Base-by-base conservation (phyloP, 768 basidiomycete species). In the Mycena capillaripes region DNA sequence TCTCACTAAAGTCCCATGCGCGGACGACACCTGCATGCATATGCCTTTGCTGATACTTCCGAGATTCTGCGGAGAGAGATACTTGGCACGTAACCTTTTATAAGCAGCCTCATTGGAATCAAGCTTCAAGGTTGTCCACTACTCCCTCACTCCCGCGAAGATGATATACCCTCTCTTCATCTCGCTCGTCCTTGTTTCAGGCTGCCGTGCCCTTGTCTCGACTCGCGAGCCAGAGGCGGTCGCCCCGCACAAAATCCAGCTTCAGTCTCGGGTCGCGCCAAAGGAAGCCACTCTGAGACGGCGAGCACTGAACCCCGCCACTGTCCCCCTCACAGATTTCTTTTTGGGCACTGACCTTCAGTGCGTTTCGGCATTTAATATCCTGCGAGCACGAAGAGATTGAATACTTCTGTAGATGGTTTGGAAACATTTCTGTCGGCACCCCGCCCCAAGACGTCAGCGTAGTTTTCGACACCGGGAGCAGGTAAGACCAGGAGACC, bases 391-490 rank as follows among this genome's bases (percentile, higher is more conserved):
- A 25, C 16, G 46, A 48, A n/a, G 23, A 25, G 23, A 7, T 50
- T 64, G 27, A 58, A 40, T 69, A 6, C 53, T 60, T 30, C 32
- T n/a, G 23, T 57, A 88, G 87, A 79, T 88, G 88, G 87, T 89
- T 84, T 71, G 88, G 88, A 19, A 86, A 89, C 70, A 85, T 89
- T 27, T 21, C 77, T 86, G 87, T 89, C 55, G 89, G 89, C 38
- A 90, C 89, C 3, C 89, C 89, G 9, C 87, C 89, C 10, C 89
- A 90, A 74, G 19, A 57, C 12, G 36, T 72, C 32, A 58, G 52
- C 29, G 89, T 90, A 58, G 87, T 90, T 10, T 90, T 90, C 77
- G 89, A 90, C 75, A 90, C 89, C 17, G 89, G 89, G 56, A 38
- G 38, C 7, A 38, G 38, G 38, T 38, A 38, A 3, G 16, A 38